Conservation (phyloP, 805 yeast genomes). For the Candida odintsovae region DNA sequence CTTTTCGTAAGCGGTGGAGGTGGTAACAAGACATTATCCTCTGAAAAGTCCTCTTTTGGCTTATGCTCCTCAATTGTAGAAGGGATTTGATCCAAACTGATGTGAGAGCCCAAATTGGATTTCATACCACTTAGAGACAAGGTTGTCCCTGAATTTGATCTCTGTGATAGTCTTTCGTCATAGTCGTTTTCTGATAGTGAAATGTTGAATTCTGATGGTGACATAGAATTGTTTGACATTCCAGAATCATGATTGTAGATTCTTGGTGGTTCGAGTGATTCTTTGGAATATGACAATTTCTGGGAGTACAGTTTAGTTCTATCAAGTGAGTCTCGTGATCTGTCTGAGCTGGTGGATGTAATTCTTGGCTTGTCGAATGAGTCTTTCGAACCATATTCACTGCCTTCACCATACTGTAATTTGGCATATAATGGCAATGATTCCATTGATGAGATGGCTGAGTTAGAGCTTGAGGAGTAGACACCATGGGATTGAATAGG, state of each 20-base stretch:
- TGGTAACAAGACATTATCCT: background rate
- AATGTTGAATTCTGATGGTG: background rate
- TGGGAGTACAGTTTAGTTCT: background rate
- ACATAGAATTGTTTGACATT: background rate
- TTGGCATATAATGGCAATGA: slow-evolving; percentile 14
- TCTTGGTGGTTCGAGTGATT: background rate
- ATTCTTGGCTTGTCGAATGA: background rate
- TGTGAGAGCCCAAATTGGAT: background rate
- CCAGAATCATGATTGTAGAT: background rate
- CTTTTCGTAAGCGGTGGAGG: background rate
- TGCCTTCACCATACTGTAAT: background rate
- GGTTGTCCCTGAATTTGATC: background rate
- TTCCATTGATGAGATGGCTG: slow-evolving; percentile 16
- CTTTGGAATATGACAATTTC: background rate
- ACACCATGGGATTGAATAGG: slow-evolving; percentile 3
- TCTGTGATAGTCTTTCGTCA: background rate
- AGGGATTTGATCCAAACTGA: background rate
- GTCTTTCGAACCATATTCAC: slow-evolving; percentile 4
- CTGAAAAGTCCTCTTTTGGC: slow-evolving; percentile 1
- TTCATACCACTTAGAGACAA: background rate
- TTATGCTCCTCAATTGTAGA: background rate
- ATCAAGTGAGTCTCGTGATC: background rate
- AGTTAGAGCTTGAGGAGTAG: slow-evolving; percentile 7
- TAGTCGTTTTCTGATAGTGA: background rate
- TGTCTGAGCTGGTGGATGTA: background rate